phyloP scores from a whole-genome alignment of 768 basidiomycete species.

The Russula vinacea region DNA sequence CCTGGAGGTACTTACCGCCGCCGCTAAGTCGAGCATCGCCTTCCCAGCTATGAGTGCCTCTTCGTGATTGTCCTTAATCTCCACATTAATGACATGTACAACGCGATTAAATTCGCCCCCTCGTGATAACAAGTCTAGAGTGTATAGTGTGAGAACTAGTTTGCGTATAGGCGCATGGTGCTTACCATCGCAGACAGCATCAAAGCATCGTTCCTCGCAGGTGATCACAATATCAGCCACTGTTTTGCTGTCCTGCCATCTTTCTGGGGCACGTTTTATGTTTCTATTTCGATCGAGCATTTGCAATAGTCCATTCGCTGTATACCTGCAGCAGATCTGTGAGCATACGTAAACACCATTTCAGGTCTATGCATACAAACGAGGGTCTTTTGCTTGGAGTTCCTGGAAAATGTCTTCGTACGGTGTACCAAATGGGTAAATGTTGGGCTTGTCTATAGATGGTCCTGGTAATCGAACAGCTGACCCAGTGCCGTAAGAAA shows the following conservation, averaged over 20 bases:
- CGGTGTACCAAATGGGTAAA: conserved; percentile 94
- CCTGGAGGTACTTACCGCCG: conserved; percentile 62
- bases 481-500: conserved; percentile 94
- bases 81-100: conserved; percentile 95
- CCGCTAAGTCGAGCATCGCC: conserved; percentile 88
- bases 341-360: neutral
- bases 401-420: conserved; percentile 96
- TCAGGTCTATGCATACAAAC: conserved; percentile 54
- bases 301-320: conserved; percentile 86
- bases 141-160: conserved; percentile 18
- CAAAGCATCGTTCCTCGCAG: conserved; percentile 98
- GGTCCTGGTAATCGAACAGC: conserved; percentile 95
- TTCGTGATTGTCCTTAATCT: conserved; percentile 99
- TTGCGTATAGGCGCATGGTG: conserved; percentile 21
- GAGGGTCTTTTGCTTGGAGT: conserved; percentile 73
- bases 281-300: conserved; percentile 96
- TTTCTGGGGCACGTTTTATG: conserved; percentile 89
- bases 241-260: conserved; percentile 90
- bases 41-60: conserved; percentile 95
- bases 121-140: conserved; percentile 72
- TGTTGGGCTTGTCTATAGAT: conserved; percentile 96
- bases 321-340: conserved; percentile 56
- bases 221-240: conserved; percentile 98
- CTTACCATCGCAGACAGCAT: conserved; percentile 96
- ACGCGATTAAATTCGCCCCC: conserved; percentile 92